Conservation (phyloP, 2,329 filamentous ascomycete species). For the Trichoderma sp. region DNA sequence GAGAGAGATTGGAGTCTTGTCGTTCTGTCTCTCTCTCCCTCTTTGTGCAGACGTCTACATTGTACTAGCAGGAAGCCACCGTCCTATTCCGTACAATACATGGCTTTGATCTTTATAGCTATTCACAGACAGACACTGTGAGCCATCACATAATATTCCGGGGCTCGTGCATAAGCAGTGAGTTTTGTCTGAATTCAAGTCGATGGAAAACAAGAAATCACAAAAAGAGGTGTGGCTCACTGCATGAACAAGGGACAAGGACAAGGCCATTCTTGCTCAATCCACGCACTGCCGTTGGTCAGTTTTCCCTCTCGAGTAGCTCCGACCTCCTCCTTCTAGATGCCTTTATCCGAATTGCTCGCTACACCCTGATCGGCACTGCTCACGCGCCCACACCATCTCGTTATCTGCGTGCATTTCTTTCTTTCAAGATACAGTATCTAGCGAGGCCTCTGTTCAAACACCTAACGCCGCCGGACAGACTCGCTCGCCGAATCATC, state of each 20-base stretch:
- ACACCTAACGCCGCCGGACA: neutral
- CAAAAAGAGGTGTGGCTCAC: neutral
- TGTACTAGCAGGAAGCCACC: neutral
- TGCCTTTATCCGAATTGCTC: neutral
- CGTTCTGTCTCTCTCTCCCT: neutral
- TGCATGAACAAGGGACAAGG: neutral
- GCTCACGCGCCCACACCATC: constrained; percentile 2
- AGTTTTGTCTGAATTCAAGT: neutral
- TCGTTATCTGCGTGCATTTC: neutral
- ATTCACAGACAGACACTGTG: neutral
- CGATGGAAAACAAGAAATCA: neutral
- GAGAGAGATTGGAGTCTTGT: neutral
- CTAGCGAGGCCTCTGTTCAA: neutral
- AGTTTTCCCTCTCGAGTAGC: neutral
- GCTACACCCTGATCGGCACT: neutral
- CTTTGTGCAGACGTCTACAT: neutral
- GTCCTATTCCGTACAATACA: neutral
- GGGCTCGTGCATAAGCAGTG: neutral
- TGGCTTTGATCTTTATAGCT: neutral
- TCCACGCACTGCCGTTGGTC: neutral
- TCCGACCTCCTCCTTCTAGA: neutral
- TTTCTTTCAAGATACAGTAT: neutral
- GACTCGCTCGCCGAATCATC: neutral
- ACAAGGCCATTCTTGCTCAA: neutral
- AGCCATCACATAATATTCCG: neutral